These are phyloP conservation scores for Aureobasidium pullulans DNA, from an alignment of 2,329 filamentous ascomycete genomes.

Conservation along the genomic window DNA sequence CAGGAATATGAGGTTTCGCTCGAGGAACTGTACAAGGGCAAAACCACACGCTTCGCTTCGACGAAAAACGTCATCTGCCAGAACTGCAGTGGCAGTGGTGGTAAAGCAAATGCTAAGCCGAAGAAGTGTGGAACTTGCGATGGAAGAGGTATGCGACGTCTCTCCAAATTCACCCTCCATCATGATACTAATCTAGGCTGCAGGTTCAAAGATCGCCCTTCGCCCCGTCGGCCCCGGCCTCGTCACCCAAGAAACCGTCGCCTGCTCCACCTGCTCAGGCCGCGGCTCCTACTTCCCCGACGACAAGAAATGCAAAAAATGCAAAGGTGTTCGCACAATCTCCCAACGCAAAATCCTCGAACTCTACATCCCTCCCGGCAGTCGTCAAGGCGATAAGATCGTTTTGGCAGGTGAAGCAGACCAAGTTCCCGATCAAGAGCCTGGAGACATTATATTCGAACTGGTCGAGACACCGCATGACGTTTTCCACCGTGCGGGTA, in stretches of 20 bases:
- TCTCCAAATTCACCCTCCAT: background rate
- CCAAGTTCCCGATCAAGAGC: constrained; percentile 78
- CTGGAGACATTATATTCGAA: constrained; percentile 88
- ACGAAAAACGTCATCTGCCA: constrained; percentile 89
- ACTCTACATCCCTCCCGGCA: constrained; percentile 88
- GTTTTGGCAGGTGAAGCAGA: constrained; percentile 90
- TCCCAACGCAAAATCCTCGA: constrained; percentile 91
- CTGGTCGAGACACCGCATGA: constrained; percentile 76
- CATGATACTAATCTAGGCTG: background rate
- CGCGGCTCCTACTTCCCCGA: constrained; percentile 84
- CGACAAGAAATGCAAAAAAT: constrained; percentile 98
- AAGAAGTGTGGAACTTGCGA: constrained; percentile 77
- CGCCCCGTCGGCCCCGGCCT: constrained; percentile 81
- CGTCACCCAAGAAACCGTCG: constrained; percentile 69
- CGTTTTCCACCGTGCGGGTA: constrained; percentile 71
- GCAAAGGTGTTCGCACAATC: constrained; percentile 83
- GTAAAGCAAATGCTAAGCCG: constrained; percentile 83
- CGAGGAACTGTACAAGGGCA: constrained; percentile 96
- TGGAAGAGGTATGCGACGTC: constrained; percentile 54
- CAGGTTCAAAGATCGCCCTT: constrained; percentile 65
- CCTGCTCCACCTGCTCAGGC: constrained; percentile 77
- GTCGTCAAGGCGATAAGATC: constrained; percentile 74
- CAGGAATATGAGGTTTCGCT: constrained; percentile 85
- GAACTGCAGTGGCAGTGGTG: constrained; percentile 80
- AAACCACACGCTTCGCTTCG: constrained; percentile 92